Conservation (phyloP, 257 asterid species). For the Solanum etuberosum region DNA sequence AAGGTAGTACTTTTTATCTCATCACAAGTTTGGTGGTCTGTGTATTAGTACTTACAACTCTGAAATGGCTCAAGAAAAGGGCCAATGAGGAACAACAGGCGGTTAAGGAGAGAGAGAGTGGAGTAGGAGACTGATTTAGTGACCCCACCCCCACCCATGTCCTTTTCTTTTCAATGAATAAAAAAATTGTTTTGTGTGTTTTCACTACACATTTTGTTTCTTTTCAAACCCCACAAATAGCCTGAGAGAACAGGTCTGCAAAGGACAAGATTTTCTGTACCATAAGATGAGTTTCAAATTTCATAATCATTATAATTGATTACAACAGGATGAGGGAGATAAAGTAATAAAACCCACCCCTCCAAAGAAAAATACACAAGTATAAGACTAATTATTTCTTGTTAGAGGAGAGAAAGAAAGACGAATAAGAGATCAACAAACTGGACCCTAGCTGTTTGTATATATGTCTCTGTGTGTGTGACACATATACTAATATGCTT, state of each 20-base stretch:
- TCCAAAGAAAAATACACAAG: slow-evolving; percentile 15
- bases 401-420: slow-evolving; percentile 25
- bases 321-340: slow-evolving; percentile 2
- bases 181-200: slow-evolving; percentile 3
- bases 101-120: slow-evolving; percentile 14
- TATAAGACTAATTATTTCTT: slow-evolving; percentile 36
- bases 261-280: slow-evolving; percentile 51
- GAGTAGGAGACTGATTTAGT: slow-evolving; percentile 14
- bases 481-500: slow-evolving; percentile 5
- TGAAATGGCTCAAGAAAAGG: not conserved
- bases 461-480: slow-evolving; percentile 4
- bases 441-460: slow-evolving; percentile 26
- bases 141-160: not conserved
- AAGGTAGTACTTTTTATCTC: not conserved
- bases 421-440: slow-evolving; percentile 4
- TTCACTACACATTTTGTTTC: not conserved
- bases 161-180: slow-evolving; percentile 1
- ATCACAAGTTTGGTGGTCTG: slow-evolving; percentile 1
- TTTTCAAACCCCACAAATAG: slow-evolving; percentile 39
- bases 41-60: slow-evolving; percentile 1
- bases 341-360: slow-evolving; percentile 1
- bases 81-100: slow-evolving; percentile 20
- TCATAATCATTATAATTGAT: slow-evolving; percentile 12
- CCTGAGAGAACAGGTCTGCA: slow-evolving; percentile 20
- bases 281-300: slow-evolving; percentile 11